These are phyloP conservation scores for Solanum hybrid DNA, from an alignment of 305 asterid species.

Conservation along the genomic window DNA sequence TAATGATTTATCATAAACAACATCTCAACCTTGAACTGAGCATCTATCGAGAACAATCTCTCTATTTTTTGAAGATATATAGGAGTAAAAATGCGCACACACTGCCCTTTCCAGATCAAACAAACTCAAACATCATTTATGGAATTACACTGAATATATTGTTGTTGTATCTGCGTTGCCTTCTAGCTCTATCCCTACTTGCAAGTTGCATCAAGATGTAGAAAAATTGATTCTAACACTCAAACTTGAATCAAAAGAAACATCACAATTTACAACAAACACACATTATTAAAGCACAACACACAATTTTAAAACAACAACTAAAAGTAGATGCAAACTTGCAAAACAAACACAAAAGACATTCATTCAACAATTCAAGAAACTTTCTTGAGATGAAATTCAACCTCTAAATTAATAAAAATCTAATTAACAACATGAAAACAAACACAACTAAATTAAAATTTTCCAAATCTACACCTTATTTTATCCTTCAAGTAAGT, in stretches of 20 bases:
- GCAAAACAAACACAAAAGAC: neutral
- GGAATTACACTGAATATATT: neutral
- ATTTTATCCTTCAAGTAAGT: constrained; percentile 27
- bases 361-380: neutral
- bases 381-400: neutral
- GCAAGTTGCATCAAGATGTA: neutral
- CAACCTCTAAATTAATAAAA: neutral
- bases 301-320: neutral
- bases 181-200: neutral
- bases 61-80: neutral
- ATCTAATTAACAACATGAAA: neutral
- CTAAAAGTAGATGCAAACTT: neutral
- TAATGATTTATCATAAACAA: neutral
- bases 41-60: neutral
- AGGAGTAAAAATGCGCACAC: neutral
- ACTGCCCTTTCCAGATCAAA: fast-evolving
- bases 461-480: neutral
- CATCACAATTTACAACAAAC: neutral
- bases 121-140: neutral
- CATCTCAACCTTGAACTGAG: fast-evolving
- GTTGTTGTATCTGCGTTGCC: neutral
- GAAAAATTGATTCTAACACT: neutral
- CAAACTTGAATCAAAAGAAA: neutral
- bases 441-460: neutral
- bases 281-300: neutral